Evolutionary conservation across 192 early-diverging fungal genomes (phyloP), one percentile per base, ranked within the genome.

Genomic region (Bifiguratus adelaidae): DNA sequence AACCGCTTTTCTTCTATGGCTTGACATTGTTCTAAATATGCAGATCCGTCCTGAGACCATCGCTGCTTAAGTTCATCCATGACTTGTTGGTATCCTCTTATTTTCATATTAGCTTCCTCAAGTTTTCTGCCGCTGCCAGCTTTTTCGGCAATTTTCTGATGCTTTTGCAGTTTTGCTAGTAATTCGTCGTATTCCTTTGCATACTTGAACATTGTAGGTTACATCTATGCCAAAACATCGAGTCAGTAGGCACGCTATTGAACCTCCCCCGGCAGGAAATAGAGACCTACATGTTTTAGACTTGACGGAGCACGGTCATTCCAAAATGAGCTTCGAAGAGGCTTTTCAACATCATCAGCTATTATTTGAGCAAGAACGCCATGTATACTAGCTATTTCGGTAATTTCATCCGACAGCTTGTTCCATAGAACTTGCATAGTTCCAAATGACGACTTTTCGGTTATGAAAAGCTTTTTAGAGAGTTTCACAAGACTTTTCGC

Each of bases 401-500:
- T 50, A 21, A 68, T 43, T 40, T 68, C 65, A 21, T 55, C 23
- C 25, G 37, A 50, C 25, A 68, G 43, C 3, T 29, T 28, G 25
- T 63, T 48, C 60, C 61, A 34, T 0, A 34, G 32, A 34, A 34
- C 32, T 11, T 13, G 1, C 15, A 34, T 15, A 11, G 11, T 34
- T 13, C 70, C 70, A 23, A 73, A 53, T 30, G 66, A 52, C 24
- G 56, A 44, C 16, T 55, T 50, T 29, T 73, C 66, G 22, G 62
- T 44, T 11, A 73, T 53, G 53, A 65, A 65, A 21, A 56, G 34
- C 29, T 65, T 68, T 41, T 65, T 67, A 26, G 60, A 65, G 27
- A 68, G 58, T 44, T 68, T 73, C 11, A 50, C 51, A 19, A 73
- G 57, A 30, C 24, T 62, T 52, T 68, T 73, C 21, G 70, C 70